A percentile compares a stretch with the other conserved stretches of the same genome.
These are phyloP conservation scores for Lasiodiplodia sp. DNA, from an alignment of 2,329 filamentous ascomycete species.

Conservation along the genomic window DNA sequence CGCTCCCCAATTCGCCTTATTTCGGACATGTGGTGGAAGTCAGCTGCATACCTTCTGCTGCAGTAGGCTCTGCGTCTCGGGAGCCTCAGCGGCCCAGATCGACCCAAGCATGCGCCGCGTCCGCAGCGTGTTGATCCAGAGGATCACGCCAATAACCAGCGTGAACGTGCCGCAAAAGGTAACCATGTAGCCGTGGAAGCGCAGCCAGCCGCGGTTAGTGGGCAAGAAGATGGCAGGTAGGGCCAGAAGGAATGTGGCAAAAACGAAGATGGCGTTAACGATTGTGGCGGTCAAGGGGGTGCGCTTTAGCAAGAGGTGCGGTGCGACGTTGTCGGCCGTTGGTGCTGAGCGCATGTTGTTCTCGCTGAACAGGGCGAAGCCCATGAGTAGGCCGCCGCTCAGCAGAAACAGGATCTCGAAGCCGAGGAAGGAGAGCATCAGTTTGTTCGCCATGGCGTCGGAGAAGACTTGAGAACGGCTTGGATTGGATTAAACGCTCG, in stretches of 20 bases:
- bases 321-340: conserved; percentile 57
- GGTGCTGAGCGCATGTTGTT: conserved; percentile 43
- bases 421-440: conserved; percentile 60
- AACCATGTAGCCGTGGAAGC: conserved; percentile 71
- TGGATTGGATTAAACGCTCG: conserved; percentile 8
- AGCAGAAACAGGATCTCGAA: conserved; percentile 61
- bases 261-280: conserved; percentile 74
- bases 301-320: conserved; percentile 59
- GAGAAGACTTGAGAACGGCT: neutral
- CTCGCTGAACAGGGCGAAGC: conserved; percentile 60
- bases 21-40: neutral
- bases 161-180: conserved; percentile 70
- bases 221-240: conserved; percentile 75
- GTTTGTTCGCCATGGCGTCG: conserved; percentile 54
- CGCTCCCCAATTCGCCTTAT: conserved; percentile 16
- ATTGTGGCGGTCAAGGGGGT: conserved; percentile 70
- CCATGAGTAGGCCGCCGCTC: conserved; percentile 60
- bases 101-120: conserved; percentile 68
- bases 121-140: conserved; percentile 73
- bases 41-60: conserved; percentile 67
- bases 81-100: conserved; percentile 67
- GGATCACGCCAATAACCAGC: conserved; percentile 67
- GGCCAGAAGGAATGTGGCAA: conserved; percentile 70
- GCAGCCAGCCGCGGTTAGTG: conserved; percentile 72
- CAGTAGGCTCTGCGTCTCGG: conserved; percentile 69